Conservation (phyloP, 352 stramenopile genomes). For the Globisporangium rhizosaccharum region DNA sequence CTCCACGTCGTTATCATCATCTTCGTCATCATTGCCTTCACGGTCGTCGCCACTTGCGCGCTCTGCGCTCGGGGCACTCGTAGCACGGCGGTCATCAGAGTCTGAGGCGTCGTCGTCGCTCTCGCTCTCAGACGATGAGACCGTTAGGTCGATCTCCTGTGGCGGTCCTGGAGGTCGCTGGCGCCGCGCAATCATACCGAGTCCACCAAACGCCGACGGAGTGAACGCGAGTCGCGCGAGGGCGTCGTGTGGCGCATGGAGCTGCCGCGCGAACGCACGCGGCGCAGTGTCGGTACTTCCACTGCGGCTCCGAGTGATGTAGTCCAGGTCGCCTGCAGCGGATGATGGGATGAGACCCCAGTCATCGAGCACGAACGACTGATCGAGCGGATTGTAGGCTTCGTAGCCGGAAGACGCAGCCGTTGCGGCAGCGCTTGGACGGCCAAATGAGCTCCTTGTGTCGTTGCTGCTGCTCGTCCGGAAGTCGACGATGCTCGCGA, state of each 20-base stretch:
- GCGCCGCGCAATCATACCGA: not conserved
- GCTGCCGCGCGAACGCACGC: no score
- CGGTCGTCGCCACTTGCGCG: slow-evolving; percentile 1
- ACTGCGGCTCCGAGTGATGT: no score
- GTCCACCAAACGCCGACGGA: no score
- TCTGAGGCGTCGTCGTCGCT: slow-evolving; percentile 12
- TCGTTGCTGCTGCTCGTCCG: not conserved
- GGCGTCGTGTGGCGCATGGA: not conserved
- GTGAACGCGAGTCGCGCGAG: not conserved
- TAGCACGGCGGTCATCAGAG: not conserved
- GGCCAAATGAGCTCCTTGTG: not conserved
- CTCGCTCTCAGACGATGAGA: slow-evolving; percentile 48
- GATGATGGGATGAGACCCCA: no score
- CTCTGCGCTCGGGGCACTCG: not conserved
- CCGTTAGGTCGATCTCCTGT: slow-evolving; percentile 65
- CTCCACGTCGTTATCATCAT: slow-evolving; percentile 23
- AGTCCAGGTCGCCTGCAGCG: no score
- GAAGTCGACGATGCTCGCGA: slow-evolving; percentile 8
- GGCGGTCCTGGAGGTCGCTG: slow-evolving; percentile 4
- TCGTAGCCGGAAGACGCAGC: not conserved
- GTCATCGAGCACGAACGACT: no score
- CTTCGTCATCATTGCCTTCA: slow-evolving; percentile 25
- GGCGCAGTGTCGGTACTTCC: no score
- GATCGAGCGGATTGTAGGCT: no score
- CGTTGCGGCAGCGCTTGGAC: not conserved